Base-by-base conservation (phyloP, 345 rosid species). In the Sisymbrium altissimum region DNA sequence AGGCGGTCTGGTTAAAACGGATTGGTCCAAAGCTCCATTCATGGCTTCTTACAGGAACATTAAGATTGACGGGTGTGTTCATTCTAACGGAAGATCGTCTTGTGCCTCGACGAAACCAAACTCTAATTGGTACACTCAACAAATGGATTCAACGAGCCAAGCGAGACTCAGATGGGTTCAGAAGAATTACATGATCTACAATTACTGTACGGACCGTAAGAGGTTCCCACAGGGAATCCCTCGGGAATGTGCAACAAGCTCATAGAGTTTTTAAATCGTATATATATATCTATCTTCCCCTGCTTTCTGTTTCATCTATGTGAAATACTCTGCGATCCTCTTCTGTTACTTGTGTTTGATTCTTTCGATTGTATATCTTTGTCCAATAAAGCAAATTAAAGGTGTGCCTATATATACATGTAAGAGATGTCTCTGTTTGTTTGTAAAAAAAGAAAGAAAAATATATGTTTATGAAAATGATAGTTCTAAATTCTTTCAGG, bases 1-100 rank as follows among this genome's bases (percentile, higher is more conserved):
- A 69, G 89, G 89, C 5, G 89, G 94, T 3, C 72, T 74, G 2
- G 83, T 88, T 15, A 88, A 86, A 63, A 85, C 85, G 0, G 89
- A 88, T 56, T 85, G 89, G 83, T 72, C 81, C 8, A 67, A 76
- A 41, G 85, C 89, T 53, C 89, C 84, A 9, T 82, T 82, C 52
- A 71, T 54, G 33, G 84, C 86, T 49, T 62, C 81, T 46, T 80
- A 73, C 70, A 77, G 78, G 64, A 64, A 74, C 75, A 80, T 80
- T 41, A 78, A 78, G 36, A 77, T 56, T 5, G 54, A 81, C 17
- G 84, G 78, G 3, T 84, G 87, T 36, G 43, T 64, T 38, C 36
- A 49, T 75, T 53, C 71, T 14, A 74, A 77, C 23, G 73, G 79
- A n/a, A 41, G 41, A 56, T 77, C 81, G 3, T 64, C 81, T 41